phyloP scores from a whole-genome alignment of 257 asterid species.

The Solanum infundibuliforme region DNA sequence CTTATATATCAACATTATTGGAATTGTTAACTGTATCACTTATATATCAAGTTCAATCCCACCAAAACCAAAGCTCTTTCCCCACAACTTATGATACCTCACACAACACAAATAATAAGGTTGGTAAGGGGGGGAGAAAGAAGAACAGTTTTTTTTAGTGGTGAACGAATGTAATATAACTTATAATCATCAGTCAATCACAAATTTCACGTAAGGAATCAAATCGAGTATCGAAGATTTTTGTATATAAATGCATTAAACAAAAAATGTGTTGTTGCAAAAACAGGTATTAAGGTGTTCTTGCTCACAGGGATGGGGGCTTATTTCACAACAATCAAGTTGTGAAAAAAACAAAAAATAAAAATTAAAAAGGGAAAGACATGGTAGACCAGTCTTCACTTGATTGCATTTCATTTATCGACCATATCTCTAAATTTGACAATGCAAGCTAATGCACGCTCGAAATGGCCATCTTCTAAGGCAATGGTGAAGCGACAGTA shows the following conservation, averaged over 20 bases:
- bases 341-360: slow-evolving; percentile 10
- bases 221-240: neutral
- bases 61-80: neutral
- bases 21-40: neutral
- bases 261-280: neutral
- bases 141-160: neutral
- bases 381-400: neutral
- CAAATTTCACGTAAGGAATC: neutral
- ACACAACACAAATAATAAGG: neutral
- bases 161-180: neutral
- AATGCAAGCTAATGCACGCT: slow-evolving; percentile 74
- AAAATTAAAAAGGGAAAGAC: neutral
- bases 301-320: neutral
- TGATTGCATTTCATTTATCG: slow-evolving; percentile 6
- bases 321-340: slow-evolving; percentile 33
- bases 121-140: neutral
- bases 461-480: slow-evolving; percentile 61
- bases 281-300: neutral
- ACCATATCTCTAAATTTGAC: slow-evolving; percentile 43
- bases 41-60: neutral
- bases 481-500: slow-evolving; percentile 85
- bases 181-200: too few relatives aligned
- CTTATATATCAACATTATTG: neutral
- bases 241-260: neutral
- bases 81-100: neutral